A percentile compares a stretch with the other conserved stretches of the same genome.
These are phyloP conservation scores for Vigna trinervia DNA, from an alignment of 306 rosid species.

Conservation along the genomic window DNA sequence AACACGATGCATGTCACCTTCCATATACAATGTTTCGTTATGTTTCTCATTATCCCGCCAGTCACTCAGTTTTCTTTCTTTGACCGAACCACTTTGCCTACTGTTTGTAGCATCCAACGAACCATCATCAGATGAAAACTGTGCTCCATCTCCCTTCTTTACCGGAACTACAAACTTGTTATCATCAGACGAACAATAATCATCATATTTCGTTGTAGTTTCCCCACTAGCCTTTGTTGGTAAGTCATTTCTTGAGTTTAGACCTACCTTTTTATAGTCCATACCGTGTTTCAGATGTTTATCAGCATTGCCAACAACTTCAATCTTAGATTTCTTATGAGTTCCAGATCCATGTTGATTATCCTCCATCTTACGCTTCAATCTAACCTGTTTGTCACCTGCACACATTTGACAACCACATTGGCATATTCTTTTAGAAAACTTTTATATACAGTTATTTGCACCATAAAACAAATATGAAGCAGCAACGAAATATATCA, in stretches of 20 bases:
- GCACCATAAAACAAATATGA: conserved; percentile 19
- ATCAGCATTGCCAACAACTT: conserved; percentile 36
- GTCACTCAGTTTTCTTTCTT: conserved; percentile 62
- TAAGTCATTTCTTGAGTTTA: conserved; percentile 45
- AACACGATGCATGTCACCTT: conserved; percentile 43
- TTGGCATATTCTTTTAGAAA: conserved; percentile 3
- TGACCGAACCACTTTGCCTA: conserved; percentile 42
- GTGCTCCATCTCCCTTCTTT: conserved; percentile 53
- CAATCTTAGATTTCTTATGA: conserved; percentile 54
- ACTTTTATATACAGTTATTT: neutral
- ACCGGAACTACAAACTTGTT: conserved; percentile 46
- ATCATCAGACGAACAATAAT: conserved; percentile 44
- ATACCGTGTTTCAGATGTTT: conserved; percentile 42
- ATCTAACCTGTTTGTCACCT: conserved; percentile 54
- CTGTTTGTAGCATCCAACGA: conserved; percentile 39
- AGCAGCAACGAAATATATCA: conserved; percentile 23
- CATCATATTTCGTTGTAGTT: conserved; percentile 45
- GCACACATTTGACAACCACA: conserved; percentile 32
- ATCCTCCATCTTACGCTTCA: conserved; percentile 52
- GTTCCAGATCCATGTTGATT: conserved; percentile 51
- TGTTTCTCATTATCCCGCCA: conserved; percentile 52
- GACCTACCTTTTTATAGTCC: conserved; percentile 44
- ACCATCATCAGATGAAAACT: conserved; percentile 46
- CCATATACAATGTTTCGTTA: conserved; percentile 34
- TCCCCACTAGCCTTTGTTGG: conserved; percentile 48